Percentiles rank a stretch among this genome's conserved stretches.
Conservation (phyloP, 116 monocot species). For the Cymodocea nodosa region DNA sequence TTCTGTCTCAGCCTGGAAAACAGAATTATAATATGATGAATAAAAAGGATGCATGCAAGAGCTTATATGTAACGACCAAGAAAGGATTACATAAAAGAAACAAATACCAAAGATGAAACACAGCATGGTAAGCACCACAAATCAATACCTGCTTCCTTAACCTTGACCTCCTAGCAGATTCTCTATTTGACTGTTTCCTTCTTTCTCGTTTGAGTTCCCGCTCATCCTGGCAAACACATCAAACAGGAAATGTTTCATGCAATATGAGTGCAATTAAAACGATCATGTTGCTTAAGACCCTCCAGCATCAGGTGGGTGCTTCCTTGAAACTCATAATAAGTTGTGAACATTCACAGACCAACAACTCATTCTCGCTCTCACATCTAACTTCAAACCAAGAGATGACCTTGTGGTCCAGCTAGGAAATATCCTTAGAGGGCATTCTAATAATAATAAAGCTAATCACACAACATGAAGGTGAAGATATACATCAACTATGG, state of each 20-base stretch:
- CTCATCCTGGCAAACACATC: slow-evolving; percentile 32
- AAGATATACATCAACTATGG: no score
- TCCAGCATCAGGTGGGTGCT: no score
- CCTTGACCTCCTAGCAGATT: slow-evolving; percentile 63
- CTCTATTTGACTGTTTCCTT: slow-evolving; percentile 67
- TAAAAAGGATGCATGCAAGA: background rate
- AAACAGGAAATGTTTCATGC: background rate
- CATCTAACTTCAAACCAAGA: no score
- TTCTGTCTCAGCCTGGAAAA: slow-evolving; percentile 19
- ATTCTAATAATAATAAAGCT: no score
- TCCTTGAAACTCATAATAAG: no score
- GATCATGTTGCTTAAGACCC: no score
- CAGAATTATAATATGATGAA: background rate
- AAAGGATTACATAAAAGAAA: background rate
- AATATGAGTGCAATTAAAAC: no score
- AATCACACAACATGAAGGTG: no score
- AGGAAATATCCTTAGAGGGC: no score
- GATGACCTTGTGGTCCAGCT: no score
- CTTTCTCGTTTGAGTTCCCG: slow-evolving; percentile 45
- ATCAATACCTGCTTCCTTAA: slow-evolving; percentile 45
- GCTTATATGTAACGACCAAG: background rate
- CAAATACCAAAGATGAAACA: background rate
- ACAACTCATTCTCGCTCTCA: no score
- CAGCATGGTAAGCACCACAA: background rate
- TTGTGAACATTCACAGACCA: no score